Conservation (phyloP, 345 rosid species). For the Excoecaria agallocha region DNA sequence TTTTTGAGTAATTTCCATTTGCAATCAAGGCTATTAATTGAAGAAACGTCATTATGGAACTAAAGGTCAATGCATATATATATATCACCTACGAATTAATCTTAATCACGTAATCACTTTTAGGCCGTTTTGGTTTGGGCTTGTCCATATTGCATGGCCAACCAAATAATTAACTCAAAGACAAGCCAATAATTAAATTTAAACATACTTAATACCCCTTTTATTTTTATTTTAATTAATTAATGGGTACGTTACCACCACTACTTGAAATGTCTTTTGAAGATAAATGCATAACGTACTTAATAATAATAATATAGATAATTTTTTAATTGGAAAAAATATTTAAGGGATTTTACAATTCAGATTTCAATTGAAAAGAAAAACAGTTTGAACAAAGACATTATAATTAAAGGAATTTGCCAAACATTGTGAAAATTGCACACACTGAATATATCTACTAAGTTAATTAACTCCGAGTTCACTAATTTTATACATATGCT, state of each 20-base stretch:
- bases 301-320: too few relatives aligned
- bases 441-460: not conserved
- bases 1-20: not conserved
- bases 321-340: too few relatives aligned
- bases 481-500: not conserved
- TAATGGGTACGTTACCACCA: not conserved
- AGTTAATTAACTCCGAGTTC: constrained; percentile 20
- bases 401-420: too few relatives aligned
- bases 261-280: too few relatives aligned
- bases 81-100: not conserved
- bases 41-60: constrained; percentile 15
- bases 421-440: not conserved
- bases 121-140: not conserved
- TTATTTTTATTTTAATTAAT: not conserved
- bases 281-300: too few relatives aligned
- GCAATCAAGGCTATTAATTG: not conserved
- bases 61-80: not conserved
- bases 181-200: not conserved
- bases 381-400: too few relatives aligned
- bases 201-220: not conserved
- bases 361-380: too few relatives aligned
- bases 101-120: not conserved
- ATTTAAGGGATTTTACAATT: too few relatives aligned
- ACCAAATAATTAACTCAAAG: not conserved
- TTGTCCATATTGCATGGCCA: not conserved